These are phyloP conservation scores for Starmerella vitae DNA, from an alignment of 805 yeast genomes.

Conservation along the genomic window DNA sequence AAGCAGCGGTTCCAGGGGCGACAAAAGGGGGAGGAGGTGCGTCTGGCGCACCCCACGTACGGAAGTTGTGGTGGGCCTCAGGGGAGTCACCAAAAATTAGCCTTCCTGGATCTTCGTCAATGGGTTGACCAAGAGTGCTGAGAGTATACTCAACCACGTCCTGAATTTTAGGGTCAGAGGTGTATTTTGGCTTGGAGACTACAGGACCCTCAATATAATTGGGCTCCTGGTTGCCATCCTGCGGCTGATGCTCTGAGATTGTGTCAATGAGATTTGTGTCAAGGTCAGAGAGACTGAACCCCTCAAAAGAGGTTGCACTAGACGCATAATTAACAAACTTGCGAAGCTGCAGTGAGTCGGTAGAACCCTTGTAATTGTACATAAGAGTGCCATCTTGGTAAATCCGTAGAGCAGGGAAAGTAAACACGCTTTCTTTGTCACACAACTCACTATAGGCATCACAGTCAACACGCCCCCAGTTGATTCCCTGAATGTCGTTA, in stretches of 20 bases:
- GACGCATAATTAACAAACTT: slow-evolving; percentile 9
- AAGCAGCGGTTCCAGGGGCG: slow-evolving; percentile 6
- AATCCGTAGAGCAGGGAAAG: slow-evolving; percentile 13
- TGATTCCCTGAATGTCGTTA: slow-evolving; percentile 3
- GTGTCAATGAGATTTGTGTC: slow-evolving; percentile 1
- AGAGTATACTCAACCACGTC: slow-evolving; percentile 17
- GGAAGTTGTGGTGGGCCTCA: slow-evolving; percentile 17
- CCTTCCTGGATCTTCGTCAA: slow-evolving; percentile 17
- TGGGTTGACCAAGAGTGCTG: slow-evolving; percentile 14
- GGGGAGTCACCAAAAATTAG: slow-evolving; percentile 16
- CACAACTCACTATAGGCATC: slow-evolving; percentile 10
- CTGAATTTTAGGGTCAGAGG: slow-evolving; percentile 6
- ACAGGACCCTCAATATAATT: slow-evolving; percentile 10
- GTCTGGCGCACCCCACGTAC: slow-evolving; percentile 16
- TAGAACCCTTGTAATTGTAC: slow-evolving; percentile 12
- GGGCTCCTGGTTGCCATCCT: slow-evolving; percentile 11
- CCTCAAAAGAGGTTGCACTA: slow-evolving; percentile 2
- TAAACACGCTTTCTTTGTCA: slow-evolving; percentile 3
- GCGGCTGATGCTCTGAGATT: slow-evolving; percentile 3
- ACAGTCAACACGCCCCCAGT: slow-evolving; percentile 16
- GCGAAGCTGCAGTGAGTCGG: slow-evolving; percentile 6
- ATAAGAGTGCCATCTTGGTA: slow-evolving; percentile 14
- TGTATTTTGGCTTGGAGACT: slow-evolving; percentile 8
- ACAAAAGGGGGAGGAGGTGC: slow-evolving; percentile 17
- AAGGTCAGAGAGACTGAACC: slow-evolving; percentile 6